Evolutionary conservation across 2,329 filamentous ascomycete genomes (phyloP).

Genomic region (Xylariomycetidae sp.): DNA sequence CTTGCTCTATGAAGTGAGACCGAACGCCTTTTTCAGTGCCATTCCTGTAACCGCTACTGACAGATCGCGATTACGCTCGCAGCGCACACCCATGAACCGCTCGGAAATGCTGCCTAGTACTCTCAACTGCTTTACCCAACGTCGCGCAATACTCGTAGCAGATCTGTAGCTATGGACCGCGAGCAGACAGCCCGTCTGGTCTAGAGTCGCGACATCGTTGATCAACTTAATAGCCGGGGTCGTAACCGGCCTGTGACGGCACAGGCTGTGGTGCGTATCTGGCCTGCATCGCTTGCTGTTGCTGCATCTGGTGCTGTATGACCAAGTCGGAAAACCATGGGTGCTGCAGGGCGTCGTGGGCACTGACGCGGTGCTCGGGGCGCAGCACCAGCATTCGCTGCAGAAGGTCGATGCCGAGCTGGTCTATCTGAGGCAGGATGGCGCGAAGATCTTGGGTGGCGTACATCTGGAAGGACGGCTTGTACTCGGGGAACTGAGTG

Average conservation of each 20-base stretch:
- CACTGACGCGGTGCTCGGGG: conserved; percentile 86
- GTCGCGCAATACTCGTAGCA: too few relatives aligned
- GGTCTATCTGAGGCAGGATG: conserved; percentile 88
- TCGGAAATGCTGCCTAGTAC: too few relatives aligned
- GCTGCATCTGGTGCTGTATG: conserved; percentile 46
- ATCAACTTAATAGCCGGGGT: conserved; percentile 25
- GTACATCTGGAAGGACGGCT: conserved; percentile 89
- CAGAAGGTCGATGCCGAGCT: conserved; percentile 78
- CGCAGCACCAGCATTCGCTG: conserved; percentile 88
- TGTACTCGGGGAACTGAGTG: conserved; percentile 95
- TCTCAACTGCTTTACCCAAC: too few relatives aligned
- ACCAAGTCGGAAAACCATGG: conserved; percentile 84
- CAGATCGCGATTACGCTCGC: too few relatives aligned
- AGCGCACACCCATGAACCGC: too few relatives aligned
- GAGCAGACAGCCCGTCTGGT: too few relatives aligned
- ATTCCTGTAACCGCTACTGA: too few relatives aligned
- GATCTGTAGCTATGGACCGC: too few relatives aligned
- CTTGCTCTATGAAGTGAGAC: too few relatives aligned
- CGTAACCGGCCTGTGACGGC: conserved; percentile 23
- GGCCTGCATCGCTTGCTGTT: conserved; percentile 36
- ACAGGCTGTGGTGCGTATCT: conserved; percentile 23
- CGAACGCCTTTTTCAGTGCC: too few relatives aligned
- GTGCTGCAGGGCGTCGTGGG: conserved; percentile 79
- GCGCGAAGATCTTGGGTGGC: conserved; percentile 83
- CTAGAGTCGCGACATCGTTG: too few relatives aligned